phyloP scores from a whole-genome alignment of 78 protist genomes.

The Cavenderia fasciculata region DNA sequence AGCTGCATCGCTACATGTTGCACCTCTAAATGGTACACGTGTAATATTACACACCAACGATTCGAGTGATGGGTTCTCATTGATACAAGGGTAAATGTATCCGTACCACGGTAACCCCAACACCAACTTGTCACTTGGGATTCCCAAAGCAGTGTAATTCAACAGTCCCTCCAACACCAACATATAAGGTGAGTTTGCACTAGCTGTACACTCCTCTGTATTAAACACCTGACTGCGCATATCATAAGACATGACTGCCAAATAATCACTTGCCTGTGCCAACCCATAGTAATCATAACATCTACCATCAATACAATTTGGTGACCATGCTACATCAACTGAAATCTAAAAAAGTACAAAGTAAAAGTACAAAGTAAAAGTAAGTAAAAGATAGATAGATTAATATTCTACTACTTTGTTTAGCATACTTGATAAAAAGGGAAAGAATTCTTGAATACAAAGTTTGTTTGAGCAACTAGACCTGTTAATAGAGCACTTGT shows the following conservation, averaged over 20 bases:
- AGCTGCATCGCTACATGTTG: constrained; percentile 74
- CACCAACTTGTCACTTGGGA: constrained; percentile 27
- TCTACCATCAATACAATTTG: constrained; percentile 72
- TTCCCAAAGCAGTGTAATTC: constrained; percentile 66
- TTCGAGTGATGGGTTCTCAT: not conserved
- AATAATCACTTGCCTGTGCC: constrained; percentile 50
- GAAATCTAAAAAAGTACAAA: too few species aligned
- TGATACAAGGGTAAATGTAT: constrained; percentile 34
- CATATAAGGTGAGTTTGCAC: constrained; percentile 77
- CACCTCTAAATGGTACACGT: constrained; percentile 67
- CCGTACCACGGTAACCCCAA: constrained; percentile 87
- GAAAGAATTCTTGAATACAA: constrained; percentile 15
- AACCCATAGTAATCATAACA: constrained; percentile 75
- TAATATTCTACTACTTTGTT: not conserved
- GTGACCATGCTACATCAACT: constrained; percentile 85
- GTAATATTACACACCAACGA: not conserved
- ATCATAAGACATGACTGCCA: constrained; percentile 85
- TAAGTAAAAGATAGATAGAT: not conserved
- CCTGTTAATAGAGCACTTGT: constrained; percentile 9
- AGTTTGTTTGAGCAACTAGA: constrained; percentile 25
- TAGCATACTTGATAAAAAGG: constrained; percentile 60
- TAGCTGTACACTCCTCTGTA: constrained; percentile 53
- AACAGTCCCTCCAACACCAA: constrained; percentile 30
- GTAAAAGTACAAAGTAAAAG: too few species aligned
- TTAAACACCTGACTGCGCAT: constrained; percentile 40